Conservation (phyloP, 2,329 filamentous ascomycete species). For the Mycogone perniciosa region DNA sequence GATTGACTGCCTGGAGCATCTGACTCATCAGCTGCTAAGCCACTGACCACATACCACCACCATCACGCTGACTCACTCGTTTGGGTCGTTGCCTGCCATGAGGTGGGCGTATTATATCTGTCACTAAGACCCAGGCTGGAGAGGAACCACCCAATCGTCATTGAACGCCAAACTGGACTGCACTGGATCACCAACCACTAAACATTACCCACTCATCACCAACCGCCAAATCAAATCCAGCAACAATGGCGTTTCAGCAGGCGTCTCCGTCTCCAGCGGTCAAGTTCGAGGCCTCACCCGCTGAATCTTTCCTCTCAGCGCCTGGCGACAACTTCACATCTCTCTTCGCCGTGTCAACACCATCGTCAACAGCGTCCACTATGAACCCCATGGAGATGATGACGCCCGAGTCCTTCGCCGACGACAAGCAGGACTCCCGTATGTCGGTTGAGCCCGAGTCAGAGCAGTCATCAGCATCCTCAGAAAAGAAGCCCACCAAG, state of each 20-base stretch:
- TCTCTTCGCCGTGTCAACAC: slow-evolving; percentile 36
- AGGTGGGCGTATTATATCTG: slow-evolving; percentile 11
- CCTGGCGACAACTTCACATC: slow-evolving; percentile 44
- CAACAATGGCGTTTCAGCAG: slow-evolving; percentile 33
- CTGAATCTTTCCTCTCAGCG: slow-evolving; percentile 48
- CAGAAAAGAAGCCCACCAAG: slow-evolving; percentile 70
- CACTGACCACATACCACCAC: not conserved
- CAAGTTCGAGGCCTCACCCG: slow-evolving; percentile 49
- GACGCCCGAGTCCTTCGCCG: slow-evolving; percentile 38
- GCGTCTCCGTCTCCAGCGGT: slow-evolving; percentile 31
- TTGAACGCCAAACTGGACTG: slow-evolving; percentile 1
- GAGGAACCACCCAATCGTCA: slow-evolving; percentile 2
- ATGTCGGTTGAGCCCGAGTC: slow-evolving; percentile 21
- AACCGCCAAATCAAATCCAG: slow-evolving; percentile 10
- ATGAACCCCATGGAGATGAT: slow-evolving; percentile 44
- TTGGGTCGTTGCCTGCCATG: slow-evolving; percentile 20
- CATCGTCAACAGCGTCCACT: slow-evolving; percentile 26
- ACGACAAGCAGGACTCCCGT: slow-evolving; percentile 23
- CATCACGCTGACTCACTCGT: slow-evolving; percentile 17
- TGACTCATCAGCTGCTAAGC: slow-evolving; percentile 19
- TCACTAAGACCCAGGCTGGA: slow-evolving; percentile 13
- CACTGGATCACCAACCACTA: not conserved
- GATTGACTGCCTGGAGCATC: slow-evolving; percentile 5
- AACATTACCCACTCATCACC: slow-evolving; percentile 11
- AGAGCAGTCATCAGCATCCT: slow-evolving; percentile 16